Evolutionary conservation across 2,329 filamentous ascomycete species (phyloP).

Genomic region (Aureobasidium lini): DNA sequence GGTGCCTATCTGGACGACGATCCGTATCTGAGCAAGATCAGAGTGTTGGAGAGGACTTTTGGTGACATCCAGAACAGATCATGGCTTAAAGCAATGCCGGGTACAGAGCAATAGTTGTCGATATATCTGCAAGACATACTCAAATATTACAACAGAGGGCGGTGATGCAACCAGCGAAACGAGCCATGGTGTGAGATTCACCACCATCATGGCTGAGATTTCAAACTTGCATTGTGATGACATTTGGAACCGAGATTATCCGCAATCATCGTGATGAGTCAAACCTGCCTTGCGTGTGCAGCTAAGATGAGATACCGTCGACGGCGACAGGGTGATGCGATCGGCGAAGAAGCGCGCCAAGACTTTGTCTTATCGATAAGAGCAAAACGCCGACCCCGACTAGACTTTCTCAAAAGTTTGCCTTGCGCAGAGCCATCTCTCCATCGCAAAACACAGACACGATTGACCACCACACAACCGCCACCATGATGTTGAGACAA

Average conservation of each 20-base stretch:
- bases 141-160: no score
- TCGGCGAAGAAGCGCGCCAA: background rate
- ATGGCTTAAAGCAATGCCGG: background rate
- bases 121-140: no score
- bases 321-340: background rate
- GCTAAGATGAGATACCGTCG: no score
- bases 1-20: constrained; percentile 74
- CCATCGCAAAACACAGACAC: background rate
- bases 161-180: no score
- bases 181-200: no score
- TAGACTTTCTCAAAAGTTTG: constrained; percentile 7
- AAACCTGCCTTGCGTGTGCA: no score
- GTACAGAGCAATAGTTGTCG: background rate
- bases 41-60: constrained; percentile 1
- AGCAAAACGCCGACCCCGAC: background rate
- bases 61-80: background rate
- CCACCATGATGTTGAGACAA: constrained; percentile 10
- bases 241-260: no score
- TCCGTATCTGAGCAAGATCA: constrained; percentile 42
- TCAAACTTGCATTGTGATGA: no score
- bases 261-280: no score
- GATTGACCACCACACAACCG: background rate
- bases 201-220: no score
- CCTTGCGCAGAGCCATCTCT: background rate
- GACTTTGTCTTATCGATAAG: background rate